Evolutionary conservation across 257 asterid species (phyloP), one percentile per base, ranked within the genome.

Genomic region (Penstemon davidsonii): DNA sequence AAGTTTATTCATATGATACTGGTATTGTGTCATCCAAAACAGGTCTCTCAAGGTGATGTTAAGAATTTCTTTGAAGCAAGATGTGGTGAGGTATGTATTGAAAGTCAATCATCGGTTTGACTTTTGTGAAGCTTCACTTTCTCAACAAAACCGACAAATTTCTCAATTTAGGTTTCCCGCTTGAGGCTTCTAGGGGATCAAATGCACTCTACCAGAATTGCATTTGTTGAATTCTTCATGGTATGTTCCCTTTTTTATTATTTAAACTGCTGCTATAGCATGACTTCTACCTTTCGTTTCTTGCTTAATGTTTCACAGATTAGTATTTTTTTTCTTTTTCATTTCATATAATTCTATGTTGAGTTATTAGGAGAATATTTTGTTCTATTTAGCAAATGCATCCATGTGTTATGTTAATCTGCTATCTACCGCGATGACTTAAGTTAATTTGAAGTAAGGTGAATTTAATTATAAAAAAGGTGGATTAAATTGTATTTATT

Each of bases 31-130:
- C 15, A 6, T 51, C 55, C 33, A 55, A 60, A 62, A 62, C 80
- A 88, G 98, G 89, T 87, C 76, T 79, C 93, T 71, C 95, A 89
- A 77, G 82, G 69, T 64, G 98, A 92, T 82, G 96, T 92, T 61
- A 92, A 89, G 82, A 80, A 36, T 56, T 92, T 92, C 81, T 92
- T 92, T 60, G 98, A 92, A 79, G 66, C 90, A 64, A 85, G 92
- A 72, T 92, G 97, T 67, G 97, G 97, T 8, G 88, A 87, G 96
- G 97, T 90, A 71, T 64, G 86, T 55, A 7, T 19, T 67, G 55
- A 45, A 42, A 25, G 66, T 53, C 18, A 41, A 25, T 64, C 55
- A 50, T 46, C 3, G 47, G 53, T 9, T 62, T 41, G 41, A 41
- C 47, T 57, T 66, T 41, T 46, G 56, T 57, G 41, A 61, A 44